These are phyloP conservation scores for Phytophthora niederhauseri DNA, from an alignment of 352 stramenopile species.

Conservation along the genomic window DNA sequence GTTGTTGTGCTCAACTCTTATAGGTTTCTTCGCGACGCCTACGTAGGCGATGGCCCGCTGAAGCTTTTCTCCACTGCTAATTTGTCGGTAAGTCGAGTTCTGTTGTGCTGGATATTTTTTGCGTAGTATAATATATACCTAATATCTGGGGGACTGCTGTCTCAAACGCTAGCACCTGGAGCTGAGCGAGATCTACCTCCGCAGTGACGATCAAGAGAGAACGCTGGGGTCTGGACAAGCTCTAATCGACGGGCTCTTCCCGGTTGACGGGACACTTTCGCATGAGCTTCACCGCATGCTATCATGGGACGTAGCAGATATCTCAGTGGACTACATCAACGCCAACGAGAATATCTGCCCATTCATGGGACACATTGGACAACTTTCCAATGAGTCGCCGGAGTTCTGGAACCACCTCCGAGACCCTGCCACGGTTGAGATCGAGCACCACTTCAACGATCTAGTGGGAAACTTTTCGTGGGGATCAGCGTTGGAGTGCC, in stretches of 20 bases:
- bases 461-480: constrained; percentile 84
- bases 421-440: constrained; percentile 50
- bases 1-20: not conserved
- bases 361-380: constrained; percentile 71
- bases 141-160: not conserved
- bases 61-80: constrained; percentile 76
- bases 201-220: constrained; percentile 85
- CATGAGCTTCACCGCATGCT: constrained; percentile 68
- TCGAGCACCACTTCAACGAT: constrained; percentile 63
- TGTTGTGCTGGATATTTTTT: not conserved
- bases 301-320: constrained; percentile 78
- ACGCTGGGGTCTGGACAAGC: constrained; percentile 86
- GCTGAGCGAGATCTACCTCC: constrained; percentile 70
- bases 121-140: not conserved
- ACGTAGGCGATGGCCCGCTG: constrained; percentile 70
- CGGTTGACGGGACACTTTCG: constrained; percentile 52
- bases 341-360: constrained; percentile 81
- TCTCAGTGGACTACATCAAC: constrained; percentile 82
- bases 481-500: constrained; percentile 77
- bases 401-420: constrained; percentile 59
- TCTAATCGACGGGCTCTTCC: constrained; percentile 81
- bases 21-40: constrained; percentile 70
- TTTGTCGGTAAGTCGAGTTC: constrained; percentile 51
- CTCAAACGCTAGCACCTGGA: constrained; percentile 40
- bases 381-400: constrained; percentile 61